phyloP scores from a whole-genome alignment of 345 rosid genomes.

The Brassica nigra region DNA sequence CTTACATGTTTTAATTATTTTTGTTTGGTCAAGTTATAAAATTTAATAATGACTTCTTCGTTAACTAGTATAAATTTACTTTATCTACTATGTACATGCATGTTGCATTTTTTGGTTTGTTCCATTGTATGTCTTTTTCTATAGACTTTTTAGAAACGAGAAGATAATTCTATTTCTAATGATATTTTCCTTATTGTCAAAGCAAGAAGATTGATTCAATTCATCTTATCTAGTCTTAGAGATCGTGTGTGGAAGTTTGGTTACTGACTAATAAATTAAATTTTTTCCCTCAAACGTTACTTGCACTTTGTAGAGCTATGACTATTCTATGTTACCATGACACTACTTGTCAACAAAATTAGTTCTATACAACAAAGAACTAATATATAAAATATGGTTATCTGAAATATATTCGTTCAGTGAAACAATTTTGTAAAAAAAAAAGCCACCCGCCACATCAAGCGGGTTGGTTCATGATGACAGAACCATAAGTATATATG shows the following conservation, averaged over 20 bases:
- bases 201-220: not conserved
- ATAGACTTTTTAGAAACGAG: not conserved
- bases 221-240: conserved; percentile 1
- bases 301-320: not conserved
- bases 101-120: not conserved
- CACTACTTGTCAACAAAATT: not conserved
- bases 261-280: not conserved
- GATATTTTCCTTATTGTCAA: not conserved
- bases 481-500: not conserved
- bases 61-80: not conserved
- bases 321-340: not conserved
- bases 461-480: not conserved
- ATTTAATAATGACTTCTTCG: not conserved
- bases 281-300: not conserved
- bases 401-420: not conserved
- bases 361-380: not conserved
- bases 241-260: conserved; percentile 1
- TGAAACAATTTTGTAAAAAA: not conserved
- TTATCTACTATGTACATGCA: conserved; percentile 1
- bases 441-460: not conserved
- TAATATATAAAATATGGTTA: not conserved
- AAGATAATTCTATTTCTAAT: not conserved
- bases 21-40: not conserved
- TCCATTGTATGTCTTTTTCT: not conserved
- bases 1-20: not conserved